Evolutionary conservation across 768 basidiomycete genomes (phyloP).

Genomic region (Cyclocybe cylindracea): DNA sequence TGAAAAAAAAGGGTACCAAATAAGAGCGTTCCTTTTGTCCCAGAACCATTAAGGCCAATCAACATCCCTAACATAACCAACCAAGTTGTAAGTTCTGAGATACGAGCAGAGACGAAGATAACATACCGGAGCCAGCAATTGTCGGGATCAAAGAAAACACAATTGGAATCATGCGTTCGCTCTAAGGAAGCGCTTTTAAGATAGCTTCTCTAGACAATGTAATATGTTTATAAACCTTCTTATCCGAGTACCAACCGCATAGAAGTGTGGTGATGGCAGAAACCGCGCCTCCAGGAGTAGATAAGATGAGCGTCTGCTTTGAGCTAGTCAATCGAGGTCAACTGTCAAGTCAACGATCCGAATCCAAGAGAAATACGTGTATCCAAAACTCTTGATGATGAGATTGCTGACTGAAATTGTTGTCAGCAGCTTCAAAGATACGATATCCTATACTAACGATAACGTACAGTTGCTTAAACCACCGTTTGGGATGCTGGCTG

Average conservation of each 20-base stretch:
- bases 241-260: conserved; percentile 69
- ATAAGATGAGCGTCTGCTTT: conserved; percentile 59
- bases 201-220: background rate
- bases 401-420: conserved; percentile 52
- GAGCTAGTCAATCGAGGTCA: conserved; percentile 34
- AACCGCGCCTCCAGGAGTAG: conserved; percentile 56
- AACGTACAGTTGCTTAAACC: conserved; percentile 60
- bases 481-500: conserved; percentile 69
- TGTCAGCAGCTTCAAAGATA: background rate
- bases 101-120: background rate
- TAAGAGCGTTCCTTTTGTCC: conserved; percentile 51
- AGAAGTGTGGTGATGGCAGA: conserved; percentile 47
- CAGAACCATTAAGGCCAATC: conserved; percentile 52
- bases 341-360: background rate
- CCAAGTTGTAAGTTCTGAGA: background rate
- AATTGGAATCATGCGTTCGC: conserved; percentile 63
- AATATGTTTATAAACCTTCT: conserved; percentile 38
- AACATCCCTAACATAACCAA: conserved; percentile 37
- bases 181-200: conserved; percentile 26
- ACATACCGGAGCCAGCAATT: conserved; percentile 53
- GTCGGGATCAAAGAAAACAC: conserved; percentile 58
- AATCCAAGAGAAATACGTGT: conserved; percentile 43
- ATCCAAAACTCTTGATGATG: conserved; percentile 64
- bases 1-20: conserved; percentile 41
- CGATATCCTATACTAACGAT: background rate